Percentiles rank a stretch among this genome's conserved stretches.
These are phyloP conservation scores for Trichoderma sp. DNA, from an alignment of 2,329 filamentous ascomycete genomes.

Conservation along the genomic window DNA sequence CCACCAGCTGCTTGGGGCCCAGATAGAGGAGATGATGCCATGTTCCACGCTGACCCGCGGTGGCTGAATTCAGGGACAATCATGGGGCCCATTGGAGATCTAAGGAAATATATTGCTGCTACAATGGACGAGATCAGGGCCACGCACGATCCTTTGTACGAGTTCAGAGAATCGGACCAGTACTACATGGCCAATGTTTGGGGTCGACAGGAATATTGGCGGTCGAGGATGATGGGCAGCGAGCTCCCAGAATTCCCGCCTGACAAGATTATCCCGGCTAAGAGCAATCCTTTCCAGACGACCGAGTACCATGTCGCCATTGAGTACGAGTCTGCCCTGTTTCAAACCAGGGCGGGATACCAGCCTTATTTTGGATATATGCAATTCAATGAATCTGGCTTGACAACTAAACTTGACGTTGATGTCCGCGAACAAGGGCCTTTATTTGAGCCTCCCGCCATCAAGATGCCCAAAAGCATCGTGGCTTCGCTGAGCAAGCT, in stretches of 20 bases:
- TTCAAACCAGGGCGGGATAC: slow-evolving; percentile 46
- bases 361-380: slow-evolving; percentile 42
- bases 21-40: slow-evolving; percentile 40
- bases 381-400: slow-evolving; percentile 38
- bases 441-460: slow-evolving; percentile 38
- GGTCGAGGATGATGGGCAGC: slow-evolving; percentile 38
- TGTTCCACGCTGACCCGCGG: slow-evolving; percentile 41
- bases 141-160: slow-evolving; percentile 40
- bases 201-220: slow-evolving; percentile 49
- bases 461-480: slow-evolving; percentile 42
- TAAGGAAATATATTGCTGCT: slow-evolving; percentile 37
- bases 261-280: slow-evolving; percentile 34
- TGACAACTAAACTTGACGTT: slow-evolving; percentile 33
- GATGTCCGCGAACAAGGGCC: slow-evolving; percentile 37
- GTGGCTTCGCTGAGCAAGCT: slow-evolving; percentile 38
- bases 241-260: slow-evolving; percentile 30
- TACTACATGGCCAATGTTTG: slow-evolving; percentile 50
- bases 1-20: slow-evolving; percentile 43
- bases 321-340: slow-evolving; percentile 48
- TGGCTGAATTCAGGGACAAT: slow-evolving; percentile 54
- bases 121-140: slow-evolving; percentile 40
- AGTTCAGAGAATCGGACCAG: slow-evolving; percentile 47
- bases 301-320: slow-evolving; percentile 45
- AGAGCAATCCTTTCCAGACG: slow-evolving; percentile 31
- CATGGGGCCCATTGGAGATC: slow-evolving; percentile 45